A percentile compares a stretch with the other conserved stretches of the same genome.
Conservation (phyloP, 2,329 filamentous ascomycete genomes). For the Elsinoe batatas region DNA sequence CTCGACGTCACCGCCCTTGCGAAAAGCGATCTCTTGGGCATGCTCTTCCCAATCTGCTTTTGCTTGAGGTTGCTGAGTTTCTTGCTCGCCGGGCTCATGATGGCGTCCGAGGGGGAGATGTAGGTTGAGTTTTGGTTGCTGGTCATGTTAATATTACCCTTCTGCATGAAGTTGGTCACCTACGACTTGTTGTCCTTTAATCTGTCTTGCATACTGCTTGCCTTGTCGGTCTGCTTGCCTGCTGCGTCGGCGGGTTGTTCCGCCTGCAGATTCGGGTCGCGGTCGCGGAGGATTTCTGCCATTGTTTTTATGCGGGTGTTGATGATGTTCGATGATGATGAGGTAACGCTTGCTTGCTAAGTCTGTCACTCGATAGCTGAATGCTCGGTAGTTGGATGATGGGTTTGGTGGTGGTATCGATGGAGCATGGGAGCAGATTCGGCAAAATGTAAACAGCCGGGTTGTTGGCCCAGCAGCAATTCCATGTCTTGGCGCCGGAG, state of each 20-base stretch:
- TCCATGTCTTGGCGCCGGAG: background rate
- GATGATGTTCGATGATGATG: background rate
- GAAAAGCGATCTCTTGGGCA: constrained; percentile 15
- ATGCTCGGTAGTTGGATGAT: background rate
- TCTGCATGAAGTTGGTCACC: too few species aligned
- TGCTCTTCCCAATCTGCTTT: constrained; percentile 63
- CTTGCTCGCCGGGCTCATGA: constrained; percentile 77
- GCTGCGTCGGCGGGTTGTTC: constrained; percentile 11
- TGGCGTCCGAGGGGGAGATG: constrained; percentile 76
- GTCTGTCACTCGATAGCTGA: background rate
- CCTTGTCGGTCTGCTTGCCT: constrained; percentile 9
- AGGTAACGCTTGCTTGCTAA: background rate
- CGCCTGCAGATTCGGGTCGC: constrained; percentile 8
- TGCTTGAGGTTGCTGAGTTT: constrained; percentile 73
- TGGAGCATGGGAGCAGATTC: background rate
- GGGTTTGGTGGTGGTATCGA: background rate
- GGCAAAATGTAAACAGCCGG: background rate
- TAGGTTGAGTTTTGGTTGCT: constrained; percentile 42
- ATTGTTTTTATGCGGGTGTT: background rate
- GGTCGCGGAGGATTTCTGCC: constrained; percentile 11
- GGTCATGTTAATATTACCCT: too few species aligned
- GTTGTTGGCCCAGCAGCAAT: background rate
- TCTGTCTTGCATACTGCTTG: background rate
- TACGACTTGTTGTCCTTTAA: constrained; percentile 3
- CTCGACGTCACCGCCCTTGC: constrained; percentile 13